A percentile compares a stretch with the other conserved stretches of the same genome.
Evolutionary conservation across 2,329 filamentous ascomycete genomes (phyloP).

Genomic region (Truncatella angustata): DNA sequence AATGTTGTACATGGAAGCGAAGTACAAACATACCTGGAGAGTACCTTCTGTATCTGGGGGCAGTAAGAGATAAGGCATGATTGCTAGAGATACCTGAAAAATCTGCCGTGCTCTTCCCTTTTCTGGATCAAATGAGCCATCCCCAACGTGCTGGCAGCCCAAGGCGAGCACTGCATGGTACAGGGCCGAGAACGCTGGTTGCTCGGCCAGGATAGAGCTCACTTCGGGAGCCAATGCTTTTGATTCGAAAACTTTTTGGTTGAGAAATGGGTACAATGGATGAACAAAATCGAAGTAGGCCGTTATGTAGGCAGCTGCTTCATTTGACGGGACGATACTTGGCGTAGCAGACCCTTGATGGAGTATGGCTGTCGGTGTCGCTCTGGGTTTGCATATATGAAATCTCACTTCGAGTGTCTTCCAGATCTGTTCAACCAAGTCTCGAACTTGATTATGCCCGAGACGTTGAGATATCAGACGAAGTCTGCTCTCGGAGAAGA

Average conservation of each 20-base stretch:
- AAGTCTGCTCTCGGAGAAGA: constrained; percentile 5
- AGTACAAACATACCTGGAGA: background rate
- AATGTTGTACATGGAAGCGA: background rate
- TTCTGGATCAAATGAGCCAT: constrained; percentile 3
- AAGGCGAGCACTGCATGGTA: constrained; percentile 6
- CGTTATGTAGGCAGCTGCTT: background rate
- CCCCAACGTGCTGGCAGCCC: constrained; percentile 2
- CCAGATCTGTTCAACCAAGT: constrained; percentile 3
- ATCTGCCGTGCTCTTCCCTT: background rate
- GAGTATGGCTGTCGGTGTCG: background rate
- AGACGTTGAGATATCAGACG: constrained; percentile 9
- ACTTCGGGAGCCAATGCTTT: background rate
- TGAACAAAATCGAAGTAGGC: constrained; percentile 5
- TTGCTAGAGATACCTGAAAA: background rate
- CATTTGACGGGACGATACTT: background rate
- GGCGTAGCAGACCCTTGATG: background rate
- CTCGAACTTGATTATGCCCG: constrained; percentile 2
- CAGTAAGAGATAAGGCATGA: background rate
- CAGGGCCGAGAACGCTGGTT: constrained; percentile 4
- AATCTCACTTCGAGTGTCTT: background rate
- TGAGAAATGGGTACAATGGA: constrained; percentile 2
- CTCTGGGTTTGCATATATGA: background rate
- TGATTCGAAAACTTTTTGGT: background rate
- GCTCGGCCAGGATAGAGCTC: background rate
- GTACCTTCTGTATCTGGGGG: background rate